Percentiles rank a stretch among this genome's conserved stretches.
These are phyloP conservation scores for Mollisia scopiformis DNA, from an alignment of 2,329 filamentous ascomycete species.

Conservation along the genomic window DNA sequence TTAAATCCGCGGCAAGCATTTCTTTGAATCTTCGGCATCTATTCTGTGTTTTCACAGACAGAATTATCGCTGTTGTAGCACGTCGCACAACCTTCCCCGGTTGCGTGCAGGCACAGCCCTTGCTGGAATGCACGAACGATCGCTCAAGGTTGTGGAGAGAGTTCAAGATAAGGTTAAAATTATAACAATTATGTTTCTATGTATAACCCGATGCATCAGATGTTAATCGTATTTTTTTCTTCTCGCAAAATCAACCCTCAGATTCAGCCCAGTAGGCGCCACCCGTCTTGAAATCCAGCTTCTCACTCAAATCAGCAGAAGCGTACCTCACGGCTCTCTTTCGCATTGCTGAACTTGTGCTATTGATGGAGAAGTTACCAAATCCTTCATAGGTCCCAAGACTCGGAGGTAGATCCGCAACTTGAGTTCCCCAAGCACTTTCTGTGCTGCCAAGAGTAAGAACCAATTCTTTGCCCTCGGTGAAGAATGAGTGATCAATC, in stretches of 20 bases:
- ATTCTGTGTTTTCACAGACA: too few species aligned
- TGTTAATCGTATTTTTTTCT: not conserved
- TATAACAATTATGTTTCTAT: not conserved
- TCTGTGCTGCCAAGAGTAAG: conserved; percentile 61
- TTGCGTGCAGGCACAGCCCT: too few species aligned
- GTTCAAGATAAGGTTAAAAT: not conserved
- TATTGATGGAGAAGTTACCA: conserved; percentile 22
- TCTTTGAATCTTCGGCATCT: too few species aligned
- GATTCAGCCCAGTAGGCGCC: conserved; percentile 26
- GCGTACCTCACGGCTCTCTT: conserved; percentile 26
- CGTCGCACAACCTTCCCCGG: too few species aligned
- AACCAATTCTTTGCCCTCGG: conserved; percentile 65
- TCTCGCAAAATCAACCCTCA: not conserved
- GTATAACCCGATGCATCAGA: not conserved
- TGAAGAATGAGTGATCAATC: conserved; percentile 71
- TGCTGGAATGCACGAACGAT: too few species aligned
- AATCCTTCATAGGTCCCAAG: conserved; percentile 32
- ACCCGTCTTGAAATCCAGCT: conserved; percentile 22
- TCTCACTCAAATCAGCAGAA: conserved; percentile 4
- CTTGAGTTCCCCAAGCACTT: conserved; percentile 64
- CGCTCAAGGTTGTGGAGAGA: too few species aligned
- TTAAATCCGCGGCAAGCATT: too few species aligned
- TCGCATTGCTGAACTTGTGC: conserved; percentile 1
- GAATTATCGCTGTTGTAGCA: too few species aligned
- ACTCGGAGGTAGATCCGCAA: conserved; percentile 66